These are phyloP conservation scores for Peniophora sp. DNA, from an alignment of 1,284 basidiomycete species.

Conservation along the genomic window DNA sequence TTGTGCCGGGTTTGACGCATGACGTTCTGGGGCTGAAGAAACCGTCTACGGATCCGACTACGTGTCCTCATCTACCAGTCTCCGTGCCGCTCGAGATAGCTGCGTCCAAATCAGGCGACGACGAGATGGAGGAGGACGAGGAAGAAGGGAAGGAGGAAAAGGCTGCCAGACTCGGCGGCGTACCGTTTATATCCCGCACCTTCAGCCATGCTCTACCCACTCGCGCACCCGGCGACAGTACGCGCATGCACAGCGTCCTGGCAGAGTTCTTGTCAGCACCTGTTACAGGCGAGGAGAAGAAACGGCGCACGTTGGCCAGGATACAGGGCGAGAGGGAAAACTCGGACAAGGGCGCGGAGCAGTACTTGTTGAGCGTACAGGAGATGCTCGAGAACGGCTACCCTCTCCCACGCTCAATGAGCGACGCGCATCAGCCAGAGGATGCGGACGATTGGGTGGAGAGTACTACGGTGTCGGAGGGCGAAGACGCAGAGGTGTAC, in stretches of 20 bases:
- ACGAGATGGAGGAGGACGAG: not conserved
- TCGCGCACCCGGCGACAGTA: slow-evolving; percentile 79
- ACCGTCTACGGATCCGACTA: slow-evolving; percentile 51
- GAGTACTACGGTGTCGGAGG: slow-evolving; percentile 43
- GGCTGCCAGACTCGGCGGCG: slow-evolving; percentile 18
- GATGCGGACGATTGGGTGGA: slow-evolving; percentile 66
- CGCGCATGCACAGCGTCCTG: slow-evolving; percentile 79
- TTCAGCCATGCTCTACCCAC: slow-evolving; percentile 91
- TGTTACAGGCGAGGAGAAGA: slow-evolving; percentile 72
- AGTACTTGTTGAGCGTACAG: slow-evolving; percentile 69
- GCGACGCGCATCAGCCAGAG: slow-evolving; percentile 45
- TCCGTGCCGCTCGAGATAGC: slow-evolving; percentile 46
- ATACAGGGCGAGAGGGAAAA: slow-evolving; percentile 45
- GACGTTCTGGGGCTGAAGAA: slow-evolving; percentile 64
- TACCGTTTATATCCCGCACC: slow-evolving; percentile 75
- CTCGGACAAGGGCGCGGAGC: slow-evolving; percentile 52
- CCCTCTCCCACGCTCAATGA: slow-evolving; percentile 73
- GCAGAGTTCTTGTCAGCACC: slow-evolving; percentile 76
- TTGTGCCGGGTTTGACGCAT: slow-evolving; percentile 77
- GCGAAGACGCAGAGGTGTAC: slow-evolving; percentile 34
- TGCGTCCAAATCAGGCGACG: slow-evolving; percentile 9
- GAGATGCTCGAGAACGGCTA: slow-evolving; percentile 92
- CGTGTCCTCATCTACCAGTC: slow-evolving; percentile 60
- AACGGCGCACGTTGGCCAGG: slow-evolving; percentile 47
- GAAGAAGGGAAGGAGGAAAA: slow-evolving; percentile 15